Conservation (phyloP, 768 basidiomycete genomes). For the Collybia sordida region DNA sequence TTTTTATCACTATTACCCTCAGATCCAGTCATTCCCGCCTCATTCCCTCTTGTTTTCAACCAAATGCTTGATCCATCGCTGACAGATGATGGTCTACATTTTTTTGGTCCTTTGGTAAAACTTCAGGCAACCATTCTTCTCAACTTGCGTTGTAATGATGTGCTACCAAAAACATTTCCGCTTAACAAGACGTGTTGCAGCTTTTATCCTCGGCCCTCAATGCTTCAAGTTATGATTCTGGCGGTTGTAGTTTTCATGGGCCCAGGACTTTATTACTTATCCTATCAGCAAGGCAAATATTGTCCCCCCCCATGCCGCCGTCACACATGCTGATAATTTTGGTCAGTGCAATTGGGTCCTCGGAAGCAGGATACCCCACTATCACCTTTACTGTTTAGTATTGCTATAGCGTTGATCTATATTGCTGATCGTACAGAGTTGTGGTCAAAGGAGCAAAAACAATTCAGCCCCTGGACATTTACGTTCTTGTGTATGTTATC, state of each 20-base stretch:
- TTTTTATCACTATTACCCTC: slow-evolving; percentile 25
- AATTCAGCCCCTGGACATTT: slow-evolving; percentile 72
- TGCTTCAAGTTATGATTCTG: slow-evolving; percentile 56
- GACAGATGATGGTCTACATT: slow-evolving; percentile 88
- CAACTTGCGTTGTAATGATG: slow-evolving; percentile 80
- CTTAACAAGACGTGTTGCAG: slow-evolving; percentile 81
- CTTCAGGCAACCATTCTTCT: slow-evolving; percentile 77
- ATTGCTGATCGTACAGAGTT: slow-evolving; percentile 82
- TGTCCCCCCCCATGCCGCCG: not conserved
- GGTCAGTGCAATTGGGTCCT: no score
- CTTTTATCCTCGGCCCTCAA: slow-evolving; percentile 65
- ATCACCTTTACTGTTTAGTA: slow-evolving; percentile 61
- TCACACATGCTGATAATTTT: no score
- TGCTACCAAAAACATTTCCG: slow-evolving; percentile 59
- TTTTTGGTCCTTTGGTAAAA: slow-evolving; percentile 56
- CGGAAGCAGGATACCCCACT: slow-evolving; percentile 19
- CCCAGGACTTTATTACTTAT: slow-evolving; percentile 43
- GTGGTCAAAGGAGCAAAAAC: slow-evolving; percentile 90
- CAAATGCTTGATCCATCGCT: slow-evolving; percentile 68
- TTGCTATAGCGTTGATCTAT: slow-evolving; percentile 67
- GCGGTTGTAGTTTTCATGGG: slow-evolving; percentile 46
- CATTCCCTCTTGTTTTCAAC: slow-evolving; percentile 81
- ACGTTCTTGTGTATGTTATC: slow-evolving; percentile 51
- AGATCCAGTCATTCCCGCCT: slow-evolving; percentile 34
- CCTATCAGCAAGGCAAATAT: slow-evolving; percentile 16